Evolutionary conservation across 805 yeast species (phyloP), one percentile per base, ranked within the genome.

Genomic region (Priceomyces carsonii): DNA sequence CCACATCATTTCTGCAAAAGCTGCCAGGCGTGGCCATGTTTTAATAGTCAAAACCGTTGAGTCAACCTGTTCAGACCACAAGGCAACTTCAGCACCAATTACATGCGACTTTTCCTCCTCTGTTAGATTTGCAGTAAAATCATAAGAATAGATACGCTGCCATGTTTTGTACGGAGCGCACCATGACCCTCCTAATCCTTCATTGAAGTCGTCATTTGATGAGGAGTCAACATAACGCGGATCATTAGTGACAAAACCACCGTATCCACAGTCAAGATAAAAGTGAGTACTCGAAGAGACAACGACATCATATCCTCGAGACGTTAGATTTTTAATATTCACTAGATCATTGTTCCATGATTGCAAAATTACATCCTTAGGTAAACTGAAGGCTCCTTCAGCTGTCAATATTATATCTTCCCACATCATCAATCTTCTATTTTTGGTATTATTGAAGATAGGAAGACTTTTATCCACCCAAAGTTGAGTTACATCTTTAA

Each of bases 81-180:
- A 33, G 1, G 69, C 59, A 6, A 51, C 69, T 36, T 62, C 70
- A 3, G 63, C 70, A 2, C 72, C 73, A 24, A 64, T 32, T 16
- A 67, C 51, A 30, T 57, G 67, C 13, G 29, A 18, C 8, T 43
- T 39, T 45, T 67, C 60, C 5, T 33, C 50, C 1, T 37, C 50
- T 10, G 66, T 63, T 26, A 66, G 50, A 30, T 50, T 51, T 8
- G 48, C 48, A 12, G 58, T 44, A 34, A 66, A 48, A 36, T 66
- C 70, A 36, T 45, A 63, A 36, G 50, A 47, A 43, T 66, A 66
- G 29, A 67, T 64, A 32, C 65, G 43, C 42, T 66, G 72, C 69
- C 69, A 67, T 1, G 65, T 61, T 44, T 66, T 67, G 51, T 67
- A 67, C 5, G 73, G 71, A 20, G 53, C 63, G 42, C 73, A 66